A percentile compares a stretch with the other conserved stretches of the same genome.
phyloP scores from a whole-genome alignment of 139 green algal species.

The Chlamydomonas incerta region DNA sequence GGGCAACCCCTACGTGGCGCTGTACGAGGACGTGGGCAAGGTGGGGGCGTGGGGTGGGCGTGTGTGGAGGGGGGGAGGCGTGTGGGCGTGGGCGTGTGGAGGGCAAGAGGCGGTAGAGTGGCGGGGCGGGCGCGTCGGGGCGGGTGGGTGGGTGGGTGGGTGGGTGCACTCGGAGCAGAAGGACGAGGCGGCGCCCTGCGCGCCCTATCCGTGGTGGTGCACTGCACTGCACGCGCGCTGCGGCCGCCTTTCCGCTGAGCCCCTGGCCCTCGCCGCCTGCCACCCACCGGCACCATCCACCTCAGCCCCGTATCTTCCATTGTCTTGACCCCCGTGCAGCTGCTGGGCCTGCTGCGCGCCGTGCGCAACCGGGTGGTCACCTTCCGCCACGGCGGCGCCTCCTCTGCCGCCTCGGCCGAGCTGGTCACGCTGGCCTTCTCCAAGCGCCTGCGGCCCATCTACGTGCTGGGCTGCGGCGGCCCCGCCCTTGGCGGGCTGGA shows the following conservation, averaged over 20 bases:
- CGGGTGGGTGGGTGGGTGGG: no score
- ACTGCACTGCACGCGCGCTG: no score
- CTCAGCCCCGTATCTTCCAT: neutral
- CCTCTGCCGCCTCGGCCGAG: neutral
- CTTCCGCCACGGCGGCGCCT: neutral
- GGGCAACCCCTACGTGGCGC: constrained; percentile 43
- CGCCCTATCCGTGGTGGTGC: no score
- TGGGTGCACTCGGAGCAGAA: no score
- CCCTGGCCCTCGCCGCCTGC: no score
- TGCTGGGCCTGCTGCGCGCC: constrained; percentile 11
- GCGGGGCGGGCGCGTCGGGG: no score
- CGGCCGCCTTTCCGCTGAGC: neutral
- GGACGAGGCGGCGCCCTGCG: no score
- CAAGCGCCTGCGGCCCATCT: constrained; percentile 34
- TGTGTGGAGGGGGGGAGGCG: neutral
- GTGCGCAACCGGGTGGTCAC: constrained; percentile 35
- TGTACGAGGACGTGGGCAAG: constrained; percentile 46
- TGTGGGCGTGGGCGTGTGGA: no score
- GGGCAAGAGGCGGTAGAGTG: neutral
- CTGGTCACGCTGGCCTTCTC: constrained; percentile 22
- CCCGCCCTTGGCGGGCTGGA: neutral
- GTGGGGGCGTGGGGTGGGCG: neutral
- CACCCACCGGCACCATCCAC: neutral
- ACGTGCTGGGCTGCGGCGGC: constrained; percentile 36
- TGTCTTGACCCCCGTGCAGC: neutral